Evolutionary conservation across 148 eudicot species (phyloP).

Genomic region (Arctostaphylos glauca): DNA sequence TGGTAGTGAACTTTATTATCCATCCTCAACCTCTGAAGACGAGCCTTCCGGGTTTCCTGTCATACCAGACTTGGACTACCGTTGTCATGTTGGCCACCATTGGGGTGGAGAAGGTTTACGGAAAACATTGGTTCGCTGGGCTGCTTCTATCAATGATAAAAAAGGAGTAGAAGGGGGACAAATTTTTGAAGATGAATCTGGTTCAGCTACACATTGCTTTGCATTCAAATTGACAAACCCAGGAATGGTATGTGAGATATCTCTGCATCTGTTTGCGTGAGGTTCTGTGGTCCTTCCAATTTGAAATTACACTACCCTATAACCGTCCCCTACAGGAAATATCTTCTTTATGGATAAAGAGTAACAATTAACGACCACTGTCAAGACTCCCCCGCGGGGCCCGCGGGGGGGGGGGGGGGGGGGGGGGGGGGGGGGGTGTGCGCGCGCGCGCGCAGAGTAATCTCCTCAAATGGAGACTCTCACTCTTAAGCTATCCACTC

Average conservation of each 20-base stretch:
- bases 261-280: neutral
- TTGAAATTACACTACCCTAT: neutral
- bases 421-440: too few relatives aligned
- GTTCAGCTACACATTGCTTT: conserved; percentile 69
- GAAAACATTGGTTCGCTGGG: conserved; percentile 83
- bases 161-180: conserved; percentile 47
- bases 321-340: too few relatives aligned
- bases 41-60: conserved; percentile 35
- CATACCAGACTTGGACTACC: conserved; percentile 57
- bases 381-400: too few relatives aligned
- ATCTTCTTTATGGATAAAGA: too few relatives aligned
- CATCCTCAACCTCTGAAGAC: conserved; percentile 57
- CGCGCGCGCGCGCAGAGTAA: too few relatives aligned
- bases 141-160: conserved; percentile 45
- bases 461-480: too few relatives aligned
- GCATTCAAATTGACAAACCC: conserved; percentile 63
- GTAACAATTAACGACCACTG: too few relatives aligned
- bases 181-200: conserved; percentile 59
- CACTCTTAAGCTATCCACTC: too few relatives aligned
- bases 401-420: too few relatives aligned
- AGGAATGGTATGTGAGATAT: conserved; percentile 42
- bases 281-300: neutral
- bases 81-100: conserved; percentile 67
- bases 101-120: conserved; percentile 93
- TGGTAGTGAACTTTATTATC: conserved; percentile 79